Percentiles rank a stretch among this genome's conserved stretches.
Conservation (phyloP, 768 basidiomycete genomes). For the Lenzites betulinus region DNA sequence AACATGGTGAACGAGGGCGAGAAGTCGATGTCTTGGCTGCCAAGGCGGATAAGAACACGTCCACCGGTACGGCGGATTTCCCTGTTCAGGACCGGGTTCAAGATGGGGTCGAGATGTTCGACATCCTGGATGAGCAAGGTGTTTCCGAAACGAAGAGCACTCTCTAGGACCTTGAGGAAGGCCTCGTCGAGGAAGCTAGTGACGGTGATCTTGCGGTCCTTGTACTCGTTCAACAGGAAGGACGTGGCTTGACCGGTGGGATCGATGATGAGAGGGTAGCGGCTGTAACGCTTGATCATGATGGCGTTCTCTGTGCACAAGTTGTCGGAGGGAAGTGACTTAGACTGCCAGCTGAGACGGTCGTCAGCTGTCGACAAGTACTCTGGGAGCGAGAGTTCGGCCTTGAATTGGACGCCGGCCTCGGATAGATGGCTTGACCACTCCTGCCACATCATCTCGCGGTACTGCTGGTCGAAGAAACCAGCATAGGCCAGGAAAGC, state of each 20-base stretch:
- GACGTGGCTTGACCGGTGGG: constrained; percentile 96
- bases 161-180: constrained; percentile 97
- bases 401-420: constrained; percentile 89
- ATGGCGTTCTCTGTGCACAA: constrained; percentile 99
- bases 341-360: constrained; percentile 93
- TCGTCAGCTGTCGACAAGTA: constrained; percentile 98
- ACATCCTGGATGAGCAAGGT: constrained; percentile 97
- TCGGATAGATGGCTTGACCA: constrained; percentile 90
- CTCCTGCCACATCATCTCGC: constrained; percentile 95
- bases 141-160: constrained; percentile 98
- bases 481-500: constrained; percentile 97
- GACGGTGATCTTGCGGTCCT: constrained; percentile 94
- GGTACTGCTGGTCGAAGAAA: constrained; percentile 98
- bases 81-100: constrained; percentile 96
- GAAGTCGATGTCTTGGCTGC: constrained; percentile 98
- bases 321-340: constrained; percentile 93
- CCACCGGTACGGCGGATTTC: constrained; percentile 96
- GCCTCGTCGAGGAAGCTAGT: constrained; percentile 99
- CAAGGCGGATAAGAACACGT: constrained; percentile 93
- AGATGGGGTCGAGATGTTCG: constrained; percentile 94
- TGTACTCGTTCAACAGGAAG: constrained; percentile 93
- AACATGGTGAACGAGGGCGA: constrained; percentile 99
- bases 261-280: constrained; percentile 97
- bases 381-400: constrained; percentile 89
- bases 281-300: constrained; percentile 97